These are phyloP conservation scores for Biancaea sappan DNA, from an alignment of 306 rosid genomes.

Conservation along the genomic window DNA sequence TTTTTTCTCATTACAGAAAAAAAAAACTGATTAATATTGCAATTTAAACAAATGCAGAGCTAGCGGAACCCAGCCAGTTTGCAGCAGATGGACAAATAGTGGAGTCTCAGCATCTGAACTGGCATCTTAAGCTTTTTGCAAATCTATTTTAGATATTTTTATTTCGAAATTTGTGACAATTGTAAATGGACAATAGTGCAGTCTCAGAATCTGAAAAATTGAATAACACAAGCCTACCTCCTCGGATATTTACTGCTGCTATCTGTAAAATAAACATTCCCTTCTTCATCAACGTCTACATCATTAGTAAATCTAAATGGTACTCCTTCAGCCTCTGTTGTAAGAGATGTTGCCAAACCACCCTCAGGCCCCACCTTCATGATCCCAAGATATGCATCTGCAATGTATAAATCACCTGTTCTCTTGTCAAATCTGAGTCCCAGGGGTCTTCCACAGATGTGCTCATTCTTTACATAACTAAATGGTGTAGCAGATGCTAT, in stretches of 20 bases:
- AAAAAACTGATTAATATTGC: slow-evolving; percentile 13
- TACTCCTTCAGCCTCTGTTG: slow-evolving; percentile 83
- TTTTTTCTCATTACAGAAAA: neutral
- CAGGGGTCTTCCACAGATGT: slow-evolving; percentile 95
- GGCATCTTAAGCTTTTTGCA: slow-evolving; percentile 10
- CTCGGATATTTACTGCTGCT: slow-evolving; percentile 71
- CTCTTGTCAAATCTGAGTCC: slow-evolving; percentile 93
- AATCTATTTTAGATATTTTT: neutral
- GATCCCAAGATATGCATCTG: slow-evolving; percentile 89
- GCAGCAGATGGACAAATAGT: too few species aligned
- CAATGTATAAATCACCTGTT: slow-evolving; percentile 88
- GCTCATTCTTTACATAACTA: slow-evolving; percentile 75
- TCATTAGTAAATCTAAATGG: slow-evolving; percentile 79
- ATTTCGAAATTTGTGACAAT: slow-evolving; percentile 22
- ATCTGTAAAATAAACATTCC: slow-evolving; percentile 88
- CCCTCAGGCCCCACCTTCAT: slow-evolving; percentile 92
- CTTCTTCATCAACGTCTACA: slow-evolving; percentile 79
- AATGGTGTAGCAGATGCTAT: slow-evolving; percentile 55
- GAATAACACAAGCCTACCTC: slow-evolving; percentile 56
- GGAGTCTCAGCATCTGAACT: too few species aligned
- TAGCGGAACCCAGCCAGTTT: slow-evolving; percentile 21
- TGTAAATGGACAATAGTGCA: slow-evolving; percentile 12
- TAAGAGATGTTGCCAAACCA: slow-evolving; percentile 78
- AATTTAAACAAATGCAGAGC: neutral
- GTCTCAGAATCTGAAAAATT: slow-evolving; percentile 2